Evolutionary conservation across 805 yeast genomes (phyloP), one percentile per base, ranked within the genome.

Genomic region (Metschnikowia colocasiae): DNA sequence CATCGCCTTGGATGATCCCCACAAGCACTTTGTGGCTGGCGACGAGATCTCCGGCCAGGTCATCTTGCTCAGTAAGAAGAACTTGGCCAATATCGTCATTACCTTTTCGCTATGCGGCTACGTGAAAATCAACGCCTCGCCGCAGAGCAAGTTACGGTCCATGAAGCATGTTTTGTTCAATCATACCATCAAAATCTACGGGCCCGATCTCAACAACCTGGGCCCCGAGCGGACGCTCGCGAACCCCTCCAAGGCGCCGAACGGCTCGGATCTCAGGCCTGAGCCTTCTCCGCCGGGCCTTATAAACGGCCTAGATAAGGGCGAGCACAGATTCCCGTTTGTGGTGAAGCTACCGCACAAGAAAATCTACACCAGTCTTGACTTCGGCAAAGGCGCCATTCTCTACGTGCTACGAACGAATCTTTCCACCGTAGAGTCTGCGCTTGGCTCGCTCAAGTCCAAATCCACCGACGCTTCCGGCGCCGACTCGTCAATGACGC

Each of bases 301-400:
- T 46, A 42, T 60, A 13, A 71, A 64, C 48, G 87, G 87, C 0
- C 62, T 86, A n/a, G 77, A 81, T 16, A 80, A 81, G 58, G 97
- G 97, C 35, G 92, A 87, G 59, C 97, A 90, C 64, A 68, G 87
- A 30, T 90, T 91, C 61, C 96, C 96, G 18, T 91, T 90, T 60
- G 79, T 85, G 40, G 86, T 90, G 36, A 83, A 80, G 55, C 73
- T 90, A n/a, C 96, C 97, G 1, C 76, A 75, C 55, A 81, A 79
- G 53, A 78, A 85, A 53, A 76, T 87, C 3, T 83, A 74, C 63
- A 85, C 94, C 19, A 81, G 89, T 43, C 77, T 90, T 22, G 83
- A 82, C 53, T 90, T 90, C 57, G 96, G 91, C 55, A 81, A 82
- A 57, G 97, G 97, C n/a, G 78, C 87, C 16, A 87, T 90, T 13